A percentile compares a stretch with the other conserved stretches of the same genome.
Conservation (phyloP, 306 rosid genomes). For the Acacia acuminata region DNA sequence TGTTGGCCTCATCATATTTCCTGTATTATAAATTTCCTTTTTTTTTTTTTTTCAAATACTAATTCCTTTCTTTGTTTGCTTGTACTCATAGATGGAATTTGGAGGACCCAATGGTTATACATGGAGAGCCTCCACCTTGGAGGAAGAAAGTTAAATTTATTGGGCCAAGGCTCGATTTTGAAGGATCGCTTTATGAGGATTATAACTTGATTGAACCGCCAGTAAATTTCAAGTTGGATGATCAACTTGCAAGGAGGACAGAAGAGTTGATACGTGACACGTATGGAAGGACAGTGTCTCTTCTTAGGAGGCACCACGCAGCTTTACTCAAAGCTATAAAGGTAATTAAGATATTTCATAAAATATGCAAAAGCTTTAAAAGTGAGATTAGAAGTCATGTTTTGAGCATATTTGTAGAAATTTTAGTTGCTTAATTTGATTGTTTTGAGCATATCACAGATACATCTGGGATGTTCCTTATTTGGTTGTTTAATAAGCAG, state of each 20-base stretch:
- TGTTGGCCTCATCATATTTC: slow-evolving; percentile 52
- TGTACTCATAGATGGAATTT: slow-evolving; percentile 76
- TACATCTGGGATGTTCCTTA: slow-evolving; percentile 11
- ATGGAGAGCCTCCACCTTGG: slow-evolving; percentile 98
- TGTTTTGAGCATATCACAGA: background rate
- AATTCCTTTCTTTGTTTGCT: slow-evolving; percentile 17
- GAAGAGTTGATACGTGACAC: slow-evolving; percentile 69
- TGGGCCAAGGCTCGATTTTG: slow-evolving; percentile 94
- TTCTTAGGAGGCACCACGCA: slow-evolving; percentile 80
- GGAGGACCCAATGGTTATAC: slow-evolving; percentile 92
- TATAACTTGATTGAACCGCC: slow-evolving; percentile 74
- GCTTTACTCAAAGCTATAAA: slow-evolving; percentile 82
- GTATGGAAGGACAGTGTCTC: slow-evolving; percentile 67
- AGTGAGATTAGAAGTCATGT: background rate
- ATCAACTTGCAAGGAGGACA: slow-evolving; percentile 69
- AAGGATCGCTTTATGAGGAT: slow-evolving; percentile 89
- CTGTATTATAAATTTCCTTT: slow-evolving; percentile 1
- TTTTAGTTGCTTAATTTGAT: no score
- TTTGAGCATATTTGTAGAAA: slow-evolving; percentile 3
- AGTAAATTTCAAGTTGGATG: slow-evolving; percentile 82
- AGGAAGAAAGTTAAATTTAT: slow-evolving; percentile 69
- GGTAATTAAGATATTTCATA: slow-evolving; percentile 44
- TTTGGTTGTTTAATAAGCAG: slow-evolving; percentile 2
- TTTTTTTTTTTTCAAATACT: slow-evolving; percentile 24
- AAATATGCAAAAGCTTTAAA: background rate